Evolutionary conservation across 108 stramenopile genomes (phyloP), one percentile per base, ranked within the genome.

Genomic region (Phaeodactylum tricornutum): DNA sequence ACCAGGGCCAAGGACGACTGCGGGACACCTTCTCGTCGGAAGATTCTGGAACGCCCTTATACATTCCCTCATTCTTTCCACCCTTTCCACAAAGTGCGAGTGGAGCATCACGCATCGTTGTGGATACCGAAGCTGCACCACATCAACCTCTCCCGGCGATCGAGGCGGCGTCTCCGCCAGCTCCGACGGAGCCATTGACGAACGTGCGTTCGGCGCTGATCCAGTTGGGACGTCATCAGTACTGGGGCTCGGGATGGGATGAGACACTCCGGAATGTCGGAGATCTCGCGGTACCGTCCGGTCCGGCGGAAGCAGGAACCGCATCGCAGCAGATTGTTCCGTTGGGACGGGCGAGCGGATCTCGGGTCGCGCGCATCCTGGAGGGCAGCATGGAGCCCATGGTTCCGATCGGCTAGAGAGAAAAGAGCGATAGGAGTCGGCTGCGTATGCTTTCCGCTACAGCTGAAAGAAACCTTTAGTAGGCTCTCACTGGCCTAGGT

Each of bases 341-440:
- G 0, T 49, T 89, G 40, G 62, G 60, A 32, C 62, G 80, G 43
- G 80, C 87, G 12, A 84, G 82, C 66, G 73, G 72, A 47, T 77
- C 87, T 5, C 62, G 87, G 53, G 73, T 88, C 26, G 72, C 73
- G 55, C 59, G 68, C 11, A 72, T 79, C 29, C 29, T 79, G 62
- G 77, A 79, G 41, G 77, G 77, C 21, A 70, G 69, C 20, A 60
- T 79, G 72, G 77, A 79, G 19, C 21, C 39, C n/a, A n/a, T n/a
- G n/a, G n/a, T n/a, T n/a, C n/a, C n/a, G n/a, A n/a, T n/a, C n/a
- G n/a, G n/a, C n/a, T n/a, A n/a, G n/a, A n/a, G n/a, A n/a, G n/a
- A n/a, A n/a, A n/a, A n/a, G n/a, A n/a, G n/a, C n/a, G n/a, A n/a
- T n/a, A n/a, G n/a, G n/a, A n/a, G n/a, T n/a, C n/a, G n/a, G n/a